Conservation (phyloP, 768 basidiomycete genomes). For the Rossbeevera mucosa region DNA sequence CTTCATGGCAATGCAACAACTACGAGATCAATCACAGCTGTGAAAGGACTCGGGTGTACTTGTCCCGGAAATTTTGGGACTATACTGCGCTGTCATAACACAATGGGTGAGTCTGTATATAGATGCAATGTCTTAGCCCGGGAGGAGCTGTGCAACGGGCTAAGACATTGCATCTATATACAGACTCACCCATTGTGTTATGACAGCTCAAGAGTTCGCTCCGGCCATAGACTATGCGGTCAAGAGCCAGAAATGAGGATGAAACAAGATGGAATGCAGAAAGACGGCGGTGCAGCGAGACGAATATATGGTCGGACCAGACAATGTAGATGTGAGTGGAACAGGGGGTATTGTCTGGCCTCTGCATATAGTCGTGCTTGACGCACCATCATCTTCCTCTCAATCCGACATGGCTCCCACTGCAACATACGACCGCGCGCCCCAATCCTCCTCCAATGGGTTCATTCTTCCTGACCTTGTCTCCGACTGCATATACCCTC, state of each 20-base stretch:
- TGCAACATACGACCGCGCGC: constrained; percentile 15
- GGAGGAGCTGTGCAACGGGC: too few relatives aligned
- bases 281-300: too few relatives aligned
- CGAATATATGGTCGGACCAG: too few relatives aligned
- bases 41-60: not conserved
- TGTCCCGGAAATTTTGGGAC: not conserved
- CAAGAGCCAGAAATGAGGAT: not conserved
- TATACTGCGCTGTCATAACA: constrained; percentile 6
- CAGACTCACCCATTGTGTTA: constrained; percentile 1
- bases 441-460: constrained; percentile 9
- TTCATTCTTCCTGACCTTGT: constrained; percentile 42
- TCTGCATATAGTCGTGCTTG: not conserved
- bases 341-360: too few relatives aligned
- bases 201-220: constrained; percentile 1
- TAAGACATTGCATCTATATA: not conserved
- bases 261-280: too few relatives aligned
- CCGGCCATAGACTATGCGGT: not conserved
- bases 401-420: constrained; percentile 23
- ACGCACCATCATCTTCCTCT: not conserved
- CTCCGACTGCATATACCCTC: constrained; percentile 36
- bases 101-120: not conserved
- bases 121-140: too few relatives aligned
- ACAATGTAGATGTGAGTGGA: too few relatives aligned
- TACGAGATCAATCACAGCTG: not conserved
- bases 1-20: not conserved